phyloP scores from a whole-genome alignment of 306 rosid genomes.

The Dicorynia guianensis region DNA sequence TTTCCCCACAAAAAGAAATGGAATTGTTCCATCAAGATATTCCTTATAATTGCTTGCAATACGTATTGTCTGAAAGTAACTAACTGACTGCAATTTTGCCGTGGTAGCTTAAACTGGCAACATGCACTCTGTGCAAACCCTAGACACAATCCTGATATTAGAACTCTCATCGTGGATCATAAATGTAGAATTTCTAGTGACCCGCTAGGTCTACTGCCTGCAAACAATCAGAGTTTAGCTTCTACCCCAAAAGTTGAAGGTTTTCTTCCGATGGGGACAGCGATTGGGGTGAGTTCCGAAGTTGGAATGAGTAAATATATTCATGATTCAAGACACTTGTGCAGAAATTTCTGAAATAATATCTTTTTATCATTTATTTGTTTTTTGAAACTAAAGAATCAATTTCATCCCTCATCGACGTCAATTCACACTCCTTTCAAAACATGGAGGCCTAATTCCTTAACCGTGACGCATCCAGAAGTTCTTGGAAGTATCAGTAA shows the following conservation, averaged over 20 bases:
- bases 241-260: conserved; percentile 16
- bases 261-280: conserved; percentile 33
- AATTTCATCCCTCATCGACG: conserved; percentile 25
- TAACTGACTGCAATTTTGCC: conserved; percentile 28
- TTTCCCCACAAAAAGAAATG: no score
- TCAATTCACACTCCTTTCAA: conserved; percentile 20
- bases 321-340: background rate
- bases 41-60: background rate
- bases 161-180: conserved; percentile 41
- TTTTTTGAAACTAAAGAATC: background rate
- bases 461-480: conserved; percentile 12
- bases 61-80: background rate
- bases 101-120: conserved; percentile 41
- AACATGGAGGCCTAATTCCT: conserved; percentile 30
- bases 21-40: background rate
- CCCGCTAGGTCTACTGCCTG: conserved; percentile 4
- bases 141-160: conserved; percentile 34
- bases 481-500: conserved; percentile 15
- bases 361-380: background rate
- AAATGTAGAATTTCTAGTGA: conserved; percentile 31
- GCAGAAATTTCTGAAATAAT: background rate
- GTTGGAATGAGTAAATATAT: background rate
- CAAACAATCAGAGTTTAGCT: conserved; percentile 12
- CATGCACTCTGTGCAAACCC: conserved; percentile 38
- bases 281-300: conserved; percentile 21